Base-by-base conservation (phyloP, 495 filamentous ascomycete species). In the Hypoxylon subgilvum region DNA sequence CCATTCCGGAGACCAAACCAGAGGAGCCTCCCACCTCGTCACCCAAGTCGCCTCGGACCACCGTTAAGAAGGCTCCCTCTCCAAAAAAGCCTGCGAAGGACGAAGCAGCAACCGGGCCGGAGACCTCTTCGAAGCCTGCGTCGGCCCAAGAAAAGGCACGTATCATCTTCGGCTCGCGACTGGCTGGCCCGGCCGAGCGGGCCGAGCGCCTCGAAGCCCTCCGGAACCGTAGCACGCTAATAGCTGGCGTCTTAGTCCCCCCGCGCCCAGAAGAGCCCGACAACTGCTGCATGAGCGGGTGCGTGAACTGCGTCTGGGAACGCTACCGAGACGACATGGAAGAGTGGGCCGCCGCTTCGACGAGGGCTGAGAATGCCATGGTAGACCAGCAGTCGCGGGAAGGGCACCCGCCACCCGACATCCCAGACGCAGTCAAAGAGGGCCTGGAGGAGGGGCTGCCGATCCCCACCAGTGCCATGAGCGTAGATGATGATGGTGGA, bases 221-320 rank as follows among this genome's bases (percentile, higher is more conserved):
- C 74, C 81, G 54, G 73, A 78, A 35, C 25, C 57, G 67, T 34
- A 82, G 74, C 64, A 81, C 78, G 35, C 78, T 83, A 12, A 74
- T 96, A 58, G 91, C 91, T 9, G 92, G 92, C 21, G 82, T 96
- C 8, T 76, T 82, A 50, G 88, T 96, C 3, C 92, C 92, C 8
- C 91, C 91, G 13, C 79, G 82, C 10, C 94, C 94, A 6, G 81
- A 85, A 45, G 94, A 98, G 71, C 94, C 94, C 10, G 94, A 97
- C 70, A 96, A 97, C 72, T 98, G 94, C 82, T 98, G 94, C 75
- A 98, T 97, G 94, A 91, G 87, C 64, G 94, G 94, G 21, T 98
- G 94, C 70, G 92, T 96, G 22, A 92, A 97, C 69, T 98, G 94
- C 71, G 93, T 96, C 8, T 98, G 93, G 93, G 93, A 97, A 70